A percentile compares a stretch with the other conserved stretches of the same genome.
Conservation (phyloP, 495 filamentous ascomycete species). For the Aspergillus sclerotiicarbonarius region DNA sequence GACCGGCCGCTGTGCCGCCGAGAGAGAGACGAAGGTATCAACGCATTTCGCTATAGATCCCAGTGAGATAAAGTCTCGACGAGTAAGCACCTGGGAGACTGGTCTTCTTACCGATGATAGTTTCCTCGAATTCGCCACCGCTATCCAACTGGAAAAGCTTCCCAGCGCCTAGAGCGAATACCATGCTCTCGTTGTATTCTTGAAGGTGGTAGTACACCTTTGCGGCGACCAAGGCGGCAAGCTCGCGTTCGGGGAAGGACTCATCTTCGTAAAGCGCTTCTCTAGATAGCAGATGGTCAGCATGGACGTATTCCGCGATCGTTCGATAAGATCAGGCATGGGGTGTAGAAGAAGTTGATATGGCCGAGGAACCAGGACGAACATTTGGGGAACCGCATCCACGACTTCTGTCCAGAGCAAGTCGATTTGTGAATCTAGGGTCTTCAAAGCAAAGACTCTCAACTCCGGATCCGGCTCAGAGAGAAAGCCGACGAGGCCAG, state of each 20-base stretch:
- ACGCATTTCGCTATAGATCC: conserved; percentile 73
- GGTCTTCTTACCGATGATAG: conserved; percentile 68
- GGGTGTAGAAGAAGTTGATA: background rate
- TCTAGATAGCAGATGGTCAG: conserved; percentile 48
- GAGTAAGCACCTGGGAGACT: background rate
- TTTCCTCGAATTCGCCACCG: conserved; percentile 96
- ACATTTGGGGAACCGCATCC: conserved; percentile 89
- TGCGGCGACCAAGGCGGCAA: conserved; percentile 90
- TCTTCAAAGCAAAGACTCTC: conserved; percentile 89
- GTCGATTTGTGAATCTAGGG: conserved; percentile 92
- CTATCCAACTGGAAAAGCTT: conserved; percentile 91
- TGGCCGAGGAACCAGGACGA: conserved; percentile 33
- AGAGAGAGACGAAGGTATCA: conserved; percentile 92
- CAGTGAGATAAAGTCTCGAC: conserved; percentile 10
- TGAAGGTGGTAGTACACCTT: conserved; percentile 99
- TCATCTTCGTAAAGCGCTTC: conserved; percentile 98
- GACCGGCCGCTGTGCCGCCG: conserved; percentile 62
- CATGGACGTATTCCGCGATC: background rate
- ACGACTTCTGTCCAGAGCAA: conserved; percentile 97
- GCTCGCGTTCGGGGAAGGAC: conserved; percentile 85
- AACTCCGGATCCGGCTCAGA: conserved; percentile 91
- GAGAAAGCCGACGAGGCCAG: conserved; percentile 92
- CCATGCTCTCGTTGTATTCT: conserved; percentile 99
- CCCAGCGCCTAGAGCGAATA: conserved; percentile 91
- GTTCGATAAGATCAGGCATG: background rate